Evolutionary conservation across 345 rosid genomes (phyloP), one percentile per base, ranked within the genome.

Genomic region (Durio zibethinus): DNA sequence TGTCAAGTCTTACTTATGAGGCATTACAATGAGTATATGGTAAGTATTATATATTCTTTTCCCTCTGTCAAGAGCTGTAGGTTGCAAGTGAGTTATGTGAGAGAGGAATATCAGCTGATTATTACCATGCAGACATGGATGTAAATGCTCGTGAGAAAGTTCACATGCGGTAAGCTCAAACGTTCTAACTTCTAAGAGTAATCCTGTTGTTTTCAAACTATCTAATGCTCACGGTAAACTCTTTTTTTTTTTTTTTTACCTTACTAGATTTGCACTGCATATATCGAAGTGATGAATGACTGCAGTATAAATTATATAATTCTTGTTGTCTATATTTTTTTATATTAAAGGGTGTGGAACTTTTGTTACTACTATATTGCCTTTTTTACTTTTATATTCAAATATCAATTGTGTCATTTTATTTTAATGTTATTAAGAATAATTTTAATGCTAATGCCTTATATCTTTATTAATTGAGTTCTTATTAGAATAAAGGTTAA

Each of bases 101-200:
- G 15, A 87, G 94, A 83, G 94, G 94, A 83, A 88, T 95, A 76
- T 88, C 89, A 38, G 97, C 98, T 73, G 92, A 86, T 78, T 85
- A 88, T 85, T 93, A 95, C 82, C 99, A 95, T 73, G 99, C 98
- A 80, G 96, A 95, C 77, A 90, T 95, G 98, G 97, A 95, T 87
- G 90, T 80, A 71, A 86, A 84, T 85, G 83, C 88, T 77, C 97
- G 99, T 1, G 98, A 92, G 84, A 93, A 87, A 71, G 93, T 95
- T 79, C 99, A 95, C 88, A 86, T 84, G 86, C 82, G 84, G 99
- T 91, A 82, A 79, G 57, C 31, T 66, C 38, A 14, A n/a, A 33
- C 76, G 48, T 66, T 38, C 50, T 56, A 56, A 73, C 15, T 36
- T 52, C 45, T 69, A 25, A 65, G 9, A 35, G 10, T 3, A 33